Conservation (phyloP, 2,329 filamentous ascomycete species). For the Colletotrichum musicola region DNA sequence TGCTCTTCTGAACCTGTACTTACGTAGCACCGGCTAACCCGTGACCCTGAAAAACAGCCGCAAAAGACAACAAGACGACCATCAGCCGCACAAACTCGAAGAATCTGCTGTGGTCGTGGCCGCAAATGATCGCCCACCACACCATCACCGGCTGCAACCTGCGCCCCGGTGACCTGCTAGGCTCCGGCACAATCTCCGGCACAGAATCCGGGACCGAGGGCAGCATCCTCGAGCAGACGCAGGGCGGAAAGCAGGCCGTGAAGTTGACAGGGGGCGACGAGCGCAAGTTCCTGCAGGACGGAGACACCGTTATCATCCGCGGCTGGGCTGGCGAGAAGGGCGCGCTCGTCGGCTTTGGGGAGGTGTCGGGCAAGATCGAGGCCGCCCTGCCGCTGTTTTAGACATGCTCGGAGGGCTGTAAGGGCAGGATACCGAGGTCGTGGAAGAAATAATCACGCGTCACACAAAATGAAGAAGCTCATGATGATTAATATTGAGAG, state of each 20-base stretch:
- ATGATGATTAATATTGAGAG: neutral
- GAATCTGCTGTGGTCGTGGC: conserved; percentile 80
- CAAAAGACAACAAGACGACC: conserved; percentile 46
- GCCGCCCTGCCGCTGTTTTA: conserved; percentile 49
- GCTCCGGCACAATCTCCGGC: conserved; percentile 82
- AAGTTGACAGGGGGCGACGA: conserved; percentile 74
- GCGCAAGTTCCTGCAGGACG: conserved; percentile 79
- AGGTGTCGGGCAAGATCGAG: conserved; percentile 74
- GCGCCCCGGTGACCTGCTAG: conserved; percentile 79
- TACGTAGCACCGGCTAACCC: conserved; percentile 18
- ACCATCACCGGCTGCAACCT: conserved; percentile 82
- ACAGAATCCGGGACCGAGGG: conserved; percentile 73
- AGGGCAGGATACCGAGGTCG: neutral
- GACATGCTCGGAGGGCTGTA: neutral
- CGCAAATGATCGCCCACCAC: conserved; percentile 88
- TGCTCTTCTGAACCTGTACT: neutral
- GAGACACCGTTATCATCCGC: conserved; percentile 75
- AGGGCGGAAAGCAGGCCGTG: conserved; percentile 75
- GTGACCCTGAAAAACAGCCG: conserved; percentile 40
- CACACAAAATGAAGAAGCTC: neutral
- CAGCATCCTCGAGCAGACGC: conserved; percentile 78
- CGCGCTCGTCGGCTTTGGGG: conserved; percentile 81
- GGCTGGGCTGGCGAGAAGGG: conserved; percentile 76
- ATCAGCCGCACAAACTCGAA: conserved; percentile 47
- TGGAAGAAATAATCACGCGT: neutral